Conservation (phyloP, 2,329 filamentous ascomycete species). For the Fusarium irregulare region DNA sequence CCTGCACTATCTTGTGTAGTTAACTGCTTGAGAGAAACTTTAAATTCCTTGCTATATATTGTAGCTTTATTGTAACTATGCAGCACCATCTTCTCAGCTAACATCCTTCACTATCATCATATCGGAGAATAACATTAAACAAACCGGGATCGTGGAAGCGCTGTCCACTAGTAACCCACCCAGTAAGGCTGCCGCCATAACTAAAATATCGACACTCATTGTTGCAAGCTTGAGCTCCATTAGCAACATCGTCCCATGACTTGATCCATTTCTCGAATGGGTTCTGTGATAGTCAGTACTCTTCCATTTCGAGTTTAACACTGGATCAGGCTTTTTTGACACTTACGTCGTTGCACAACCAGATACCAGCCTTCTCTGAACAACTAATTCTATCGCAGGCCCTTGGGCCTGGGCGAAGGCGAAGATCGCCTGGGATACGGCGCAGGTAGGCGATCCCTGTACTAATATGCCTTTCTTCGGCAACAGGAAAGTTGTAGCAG, state of each 20-base stretch:
- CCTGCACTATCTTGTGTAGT: too few relatives aligned
- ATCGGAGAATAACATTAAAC: neutral
- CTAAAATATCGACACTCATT: neutral
- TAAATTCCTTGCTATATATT: too few relatives aligned
- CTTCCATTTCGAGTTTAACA: too few relatives aligned
- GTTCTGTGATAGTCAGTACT: neutral
- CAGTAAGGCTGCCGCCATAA: neutral
- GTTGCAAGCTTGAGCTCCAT: neutral
- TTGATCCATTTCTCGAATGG: neutral
- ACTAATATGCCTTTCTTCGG: neutral
- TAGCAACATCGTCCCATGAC: neutral
- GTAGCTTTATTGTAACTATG: too few relatives aligned
- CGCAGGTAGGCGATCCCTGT: neutral
- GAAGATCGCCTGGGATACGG: too few relatives aligned
- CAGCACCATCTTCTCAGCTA: neutral
- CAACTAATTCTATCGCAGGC: too few relatives aligned
- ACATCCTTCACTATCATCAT: neutral
- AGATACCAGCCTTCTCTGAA: too few relatives aligned
- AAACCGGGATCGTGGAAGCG: neutral
- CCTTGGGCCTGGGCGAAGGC: too few relatives aligned
- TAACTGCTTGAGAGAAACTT: too few relatives aligned
- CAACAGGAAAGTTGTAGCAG: too few relatives aligned
- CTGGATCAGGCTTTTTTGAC: rapidly evolving
- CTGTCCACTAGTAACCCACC: neutral
- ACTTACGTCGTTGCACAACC: too few relatives aligned